Conservation (phyloP, 2,329 filamentous ascomycete genomes). For the Colletotrichum sojae region DNA sequence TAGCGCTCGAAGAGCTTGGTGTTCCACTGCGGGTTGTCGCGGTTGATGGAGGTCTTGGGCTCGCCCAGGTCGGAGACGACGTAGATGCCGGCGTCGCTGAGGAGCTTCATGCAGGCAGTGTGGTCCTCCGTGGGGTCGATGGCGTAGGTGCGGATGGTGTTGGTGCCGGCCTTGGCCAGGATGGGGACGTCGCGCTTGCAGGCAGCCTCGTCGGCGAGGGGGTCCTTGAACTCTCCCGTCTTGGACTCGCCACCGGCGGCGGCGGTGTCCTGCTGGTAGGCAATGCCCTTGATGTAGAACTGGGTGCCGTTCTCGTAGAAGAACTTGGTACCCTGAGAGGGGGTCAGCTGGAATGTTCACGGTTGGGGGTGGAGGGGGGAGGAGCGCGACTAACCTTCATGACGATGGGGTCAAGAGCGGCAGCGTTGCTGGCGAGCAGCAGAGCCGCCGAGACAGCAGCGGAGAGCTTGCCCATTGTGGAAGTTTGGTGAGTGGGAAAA, state of each 20-base stretch:
- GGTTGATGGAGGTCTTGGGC: constrained; percentile 87
- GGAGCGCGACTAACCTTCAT: constrained; percentile 70
- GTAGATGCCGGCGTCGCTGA: constrained; percentile 92
- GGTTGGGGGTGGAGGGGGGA: constrained; percentile 38
- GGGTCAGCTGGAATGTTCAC: constrained; percentile 1
- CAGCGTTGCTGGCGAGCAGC: constrained; percentile 57
- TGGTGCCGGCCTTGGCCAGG: constrained; percentile 84
- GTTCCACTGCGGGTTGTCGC: constrained; percentile 84
- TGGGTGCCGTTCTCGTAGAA: constrained; percentile 83
- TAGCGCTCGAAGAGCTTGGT: constrained; percentile 84
- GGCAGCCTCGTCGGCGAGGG: constrained; percentile 77
- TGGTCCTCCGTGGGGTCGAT: constrained; percentile 87
- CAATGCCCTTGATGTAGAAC: constrained; percentile 90
- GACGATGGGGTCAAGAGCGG: constrained; percentile 70
- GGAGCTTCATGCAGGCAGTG: constrained; percentile 84
- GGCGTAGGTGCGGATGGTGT: constrained; percentile 95
- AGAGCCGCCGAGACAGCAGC: constrained; percentile 54
- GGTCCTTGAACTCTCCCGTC: constrained; percentile 79
- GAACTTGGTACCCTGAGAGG: constrained; percentile 81
- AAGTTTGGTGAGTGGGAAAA: background rate
- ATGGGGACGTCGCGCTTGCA: constrained; percentile 92
- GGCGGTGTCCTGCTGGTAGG: constrained; percentile 88
- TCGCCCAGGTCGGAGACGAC: constrained; percentile 92
- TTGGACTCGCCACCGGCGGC: constrained; percentile 66
- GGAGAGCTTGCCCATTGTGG: constrained; percentile 38